Percentiles rank a stretch among this genome's conserved stretches.
These are phyloP conservation scores for Candolleomyces eurysporus DNA, from an alignment of 768 basidiomycete genomes.

Conservation along the genomic window DNA sequence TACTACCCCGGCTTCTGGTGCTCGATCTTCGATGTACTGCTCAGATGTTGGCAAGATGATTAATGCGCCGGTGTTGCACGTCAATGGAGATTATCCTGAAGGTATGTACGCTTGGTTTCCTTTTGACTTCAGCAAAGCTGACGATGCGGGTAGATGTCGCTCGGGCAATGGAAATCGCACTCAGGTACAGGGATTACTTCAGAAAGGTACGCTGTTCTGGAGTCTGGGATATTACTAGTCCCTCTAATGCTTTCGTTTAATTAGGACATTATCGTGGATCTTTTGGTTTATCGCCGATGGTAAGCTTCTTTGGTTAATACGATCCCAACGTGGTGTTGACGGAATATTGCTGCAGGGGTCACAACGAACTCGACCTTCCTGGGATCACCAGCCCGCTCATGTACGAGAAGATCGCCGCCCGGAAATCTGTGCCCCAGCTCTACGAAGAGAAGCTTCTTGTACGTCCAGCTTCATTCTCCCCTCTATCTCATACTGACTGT, in stretches of 20 bases:
- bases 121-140: too few species aligned
- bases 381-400: conserved; percentile 86
- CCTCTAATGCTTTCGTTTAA: neutral
- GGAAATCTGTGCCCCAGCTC: conserved; percentile 74
- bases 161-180: conserved; percentile 83
- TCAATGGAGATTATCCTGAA: conserved; percentile 91
- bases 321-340: neutral
- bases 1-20: conserved; percentile 82
- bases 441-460: conserved; percentile 82
- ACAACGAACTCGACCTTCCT: conserved; percentile 88
- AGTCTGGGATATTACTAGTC: too few species aligned
- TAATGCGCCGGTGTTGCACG: conserved; percentile 83
- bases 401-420: conserved; percentile 82
- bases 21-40: conserved; percentile 85
- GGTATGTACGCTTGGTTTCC: conserved; percentile 34
- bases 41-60: conserved; percentile 90
- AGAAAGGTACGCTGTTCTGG: conserved; percentile 49
- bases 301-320: conserved; percentile 18
- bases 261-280: conserved; percentile 82
- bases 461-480: conserved; percentile 20
- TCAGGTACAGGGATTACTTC: conserved; percentile 84
- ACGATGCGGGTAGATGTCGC: conserved; percentile 59
- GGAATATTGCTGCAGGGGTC: conserved; percentile 39
- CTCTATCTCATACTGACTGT: neutral
- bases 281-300: conserved; percentile 86